These are phyloP conservation scores for Tardiomyces blankii DNA, from an alignment of 1,139 yeast genomes.

Conservation along the genomic window DNA sequence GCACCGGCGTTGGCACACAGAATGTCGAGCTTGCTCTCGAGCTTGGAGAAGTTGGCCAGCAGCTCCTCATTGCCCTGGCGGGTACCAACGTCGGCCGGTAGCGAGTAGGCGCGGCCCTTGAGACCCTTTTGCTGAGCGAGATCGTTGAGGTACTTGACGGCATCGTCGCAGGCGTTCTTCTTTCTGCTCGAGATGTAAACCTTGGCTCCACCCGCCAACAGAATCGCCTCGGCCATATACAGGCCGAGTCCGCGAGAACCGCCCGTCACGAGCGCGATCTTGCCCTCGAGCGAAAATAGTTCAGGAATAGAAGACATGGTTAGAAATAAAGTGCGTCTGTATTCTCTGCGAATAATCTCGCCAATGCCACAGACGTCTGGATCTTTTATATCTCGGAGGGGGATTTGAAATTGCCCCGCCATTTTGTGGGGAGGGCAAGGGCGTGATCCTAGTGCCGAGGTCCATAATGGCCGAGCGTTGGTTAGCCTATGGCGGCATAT, in stretches of 20 bases:
- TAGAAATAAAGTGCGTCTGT: too few relatives aligned
- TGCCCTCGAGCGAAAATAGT: constrained; percentile 39
- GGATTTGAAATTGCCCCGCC: too few relatives aligned
- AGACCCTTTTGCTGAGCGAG: constrained; percentile 33
- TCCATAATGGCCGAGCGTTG: too few relatives aligned
- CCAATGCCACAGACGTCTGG: too few relatives aligned
- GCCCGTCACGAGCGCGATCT: constrained; percentile 66
- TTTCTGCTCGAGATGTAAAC: constrained; percentile 63
- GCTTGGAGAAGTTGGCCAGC: constrained; percentile 32
- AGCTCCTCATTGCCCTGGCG: constrained; percentile 42
- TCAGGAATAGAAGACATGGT: constrained; percentile 2
- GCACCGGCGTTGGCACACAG: constrained; percentile 76
- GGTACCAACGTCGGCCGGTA: constrained; percentile 51
- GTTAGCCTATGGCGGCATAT: too few relatives aligned
- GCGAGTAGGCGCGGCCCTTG: constrained; percentile 36
- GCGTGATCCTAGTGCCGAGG: too few relatives aligned
- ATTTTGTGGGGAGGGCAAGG: too few relatives aligned
- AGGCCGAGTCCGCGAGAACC: constrained; percentile 71
- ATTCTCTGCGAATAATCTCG: too few relatives aligned
- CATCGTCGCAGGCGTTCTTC: constrained; percentile 49
- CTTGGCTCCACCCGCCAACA: constrained; percentile 50
- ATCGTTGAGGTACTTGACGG: constrained; percentile 41
- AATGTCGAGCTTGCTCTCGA: constrained; percentile 43
- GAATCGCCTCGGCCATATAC: constrained; percentile 55
- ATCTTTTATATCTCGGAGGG: too few relatives aligned